Conservation (phyloP, 225 moss, liverwort and hornwort species). For the Sphagnum contortum region DNA sequence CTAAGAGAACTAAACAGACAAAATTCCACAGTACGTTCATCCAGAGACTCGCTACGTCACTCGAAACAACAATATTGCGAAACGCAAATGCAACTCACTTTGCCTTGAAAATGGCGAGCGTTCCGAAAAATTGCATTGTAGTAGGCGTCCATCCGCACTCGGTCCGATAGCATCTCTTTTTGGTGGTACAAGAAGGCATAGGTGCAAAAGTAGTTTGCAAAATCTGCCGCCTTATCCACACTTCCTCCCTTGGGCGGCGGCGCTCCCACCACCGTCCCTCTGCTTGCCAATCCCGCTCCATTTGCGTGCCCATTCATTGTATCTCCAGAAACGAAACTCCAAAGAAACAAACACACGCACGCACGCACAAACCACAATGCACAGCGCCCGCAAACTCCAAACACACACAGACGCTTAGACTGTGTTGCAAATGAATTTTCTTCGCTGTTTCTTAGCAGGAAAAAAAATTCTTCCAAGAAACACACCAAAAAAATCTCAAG, state of each 20-base stretch:
- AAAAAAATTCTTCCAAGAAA: too few relatives aligned
- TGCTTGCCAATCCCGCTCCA: conserved; percentile 34
- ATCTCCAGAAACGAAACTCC: neutral
- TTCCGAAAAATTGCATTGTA: conserved; percentile 67
- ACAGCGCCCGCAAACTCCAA: too few relatives aligned
- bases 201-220: conserved; percentile 95
- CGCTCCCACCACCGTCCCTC: conserved; percentile 12
- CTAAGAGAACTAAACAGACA: too few relatives aligned
- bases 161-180: conserved; percentile 97
- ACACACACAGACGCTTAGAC: too few relatives aligned
- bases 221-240: conserved; percentile 84
- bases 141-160: conserved; percentile 95
- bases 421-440: too few relatives aligned
- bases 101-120: conserved; percentile 68
- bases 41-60: too few relatives aligned
- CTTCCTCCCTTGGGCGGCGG: conserved; percentile 27
- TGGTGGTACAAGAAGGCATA: conserved; percentile 93
- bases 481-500: too few relatives aligned
- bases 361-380: neutral
- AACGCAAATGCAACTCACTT: conserved; percentile 31
- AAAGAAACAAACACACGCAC: neutral
- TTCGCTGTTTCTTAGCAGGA: too few relatives aligned
- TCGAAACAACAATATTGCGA: too few relatives aligned
- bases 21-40: too few relatives aligned
- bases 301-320: conserved; percentile 65